Evolutionary conservation across 1,284 basidiomycete species (phyloP).

Genomic region (Fomitiporia mediterranea): DNA sequence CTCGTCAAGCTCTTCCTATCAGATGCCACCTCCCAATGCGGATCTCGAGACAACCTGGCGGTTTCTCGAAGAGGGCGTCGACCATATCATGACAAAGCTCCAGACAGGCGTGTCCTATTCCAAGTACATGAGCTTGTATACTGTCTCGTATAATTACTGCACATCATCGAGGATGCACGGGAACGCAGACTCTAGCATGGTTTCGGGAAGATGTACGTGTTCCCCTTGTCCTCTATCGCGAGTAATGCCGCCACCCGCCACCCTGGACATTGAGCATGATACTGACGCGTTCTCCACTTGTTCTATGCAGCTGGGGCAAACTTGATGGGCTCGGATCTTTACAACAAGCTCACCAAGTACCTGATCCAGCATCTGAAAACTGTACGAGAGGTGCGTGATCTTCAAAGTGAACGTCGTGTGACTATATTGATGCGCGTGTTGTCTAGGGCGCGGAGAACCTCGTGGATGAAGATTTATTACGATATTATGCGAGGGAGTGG

Average conservation of each 20-base stretch:
- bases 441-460: conserved; percentile 72
- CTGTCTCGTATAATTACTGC: conserved; percentile 95
- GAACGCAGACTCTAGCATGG: conserved; percentile 44
- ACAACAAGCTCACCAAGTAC: conserved; percentile 85
- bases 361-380: conserved; percentile 75
- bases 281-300: conserved; percentile 24
- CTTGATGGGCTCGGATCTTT: conserved; percentile 92
- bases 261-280: not conserved
- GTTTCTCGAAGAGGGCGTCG: conserved; percentile 85
- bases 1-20: conserved; percentile 18
- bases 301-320: conserved; percentile 75
- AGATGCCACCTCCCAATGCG: conserved; percentile 60
- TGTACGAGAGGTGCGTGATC: conserved; percentile 52
- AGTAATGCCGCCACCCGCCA: conserved; percentile 17
- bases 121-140: conserved; percentile 92
- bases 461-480: conserved; percentile 83
- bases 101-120: conserved; percentile 87
- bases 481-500: conserved; percentile 93
- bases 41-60: conserved; percentile 85
- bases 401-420: conserved; percentile 10
- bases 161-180: conserved; percentile 84
- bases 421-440: conserved; percentile 20
- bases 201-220: conserved; percentile 59
- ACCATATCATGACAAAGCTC: conserved; percentile 89
- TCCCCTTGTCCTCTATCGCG: conserved; percentile 12